Evolutionary conservation across 306 rosid species (phyloP).

Genomic region (Corylus avellana): DNA sequence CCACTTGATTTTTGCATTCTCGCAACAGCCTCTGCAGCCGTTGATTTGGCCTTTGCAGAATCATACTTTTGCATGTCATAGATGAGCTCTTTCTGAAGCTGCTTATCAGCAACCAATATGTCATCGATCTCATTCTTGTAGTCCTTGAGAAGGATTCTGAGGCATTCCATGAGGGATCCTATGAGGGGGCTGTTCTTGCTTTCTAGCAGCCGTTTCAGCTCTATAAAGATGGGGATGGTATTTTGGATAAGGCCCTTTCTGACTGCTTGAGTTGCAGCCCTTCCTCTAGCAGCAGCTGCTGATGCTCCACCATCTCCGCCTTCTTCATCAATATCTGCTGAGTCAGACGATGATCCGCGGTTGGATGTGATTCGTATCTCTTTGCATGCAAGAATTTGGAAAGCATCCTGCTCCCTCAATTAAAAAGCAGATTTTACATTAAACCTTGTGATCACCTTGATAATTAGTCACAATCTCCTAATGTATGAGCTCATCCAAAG

Average conservation of each 20-base stretch:
- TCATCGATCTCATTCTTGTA: conserved; percentile 92
- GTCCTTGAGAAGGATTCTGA: conserved; percentile 79
- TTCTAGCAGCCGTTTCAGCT: conserved; percentile 80
- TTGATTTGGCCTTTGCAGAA: conserved; percentile 62
- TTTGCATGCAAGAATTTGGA: conserved; percentile 79
- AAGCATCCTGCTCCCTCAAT: conserved; percentile 62
- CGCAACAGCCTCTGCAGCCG: conserved; percentile 58
- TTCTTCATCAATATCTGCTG: conserved; percentile 77
- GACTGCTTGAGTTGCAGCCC: conserved; percentile 75
- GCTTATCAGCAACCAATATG: conserved; percentile 88
- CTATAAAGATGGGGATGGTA: conserved; percentile 87
- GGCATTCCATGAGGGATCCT: conserved; percentile 95
- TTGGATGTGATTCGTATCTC: conserved; percentile 69
- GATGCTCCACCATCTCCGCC: conserved; percentile 56
- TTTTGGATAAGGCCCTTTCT: conserved; percentile 81
- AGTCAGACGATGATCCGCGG: conserved; percentile 59
- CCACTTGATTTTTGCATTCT: conserved; percentile 41
- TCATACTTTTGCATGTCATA: conserved; percentile 88
- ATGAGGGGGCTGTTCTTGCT: conserved; percentile 86
- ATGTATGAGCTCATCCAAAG: background rate
- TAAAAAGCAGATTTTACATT: conserved; percentile 19
- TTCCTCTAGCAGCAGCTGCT: conserved; percentile 63
- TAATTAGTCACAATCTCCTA: background rate
- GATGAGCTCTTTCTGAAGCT: conserved; percentile 85
- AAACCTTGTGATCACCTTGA: background rate